phyloP scores from a whole-genome alignment of 164 flowering plant species.

The Tetrastigma voinierianum region DNA sequence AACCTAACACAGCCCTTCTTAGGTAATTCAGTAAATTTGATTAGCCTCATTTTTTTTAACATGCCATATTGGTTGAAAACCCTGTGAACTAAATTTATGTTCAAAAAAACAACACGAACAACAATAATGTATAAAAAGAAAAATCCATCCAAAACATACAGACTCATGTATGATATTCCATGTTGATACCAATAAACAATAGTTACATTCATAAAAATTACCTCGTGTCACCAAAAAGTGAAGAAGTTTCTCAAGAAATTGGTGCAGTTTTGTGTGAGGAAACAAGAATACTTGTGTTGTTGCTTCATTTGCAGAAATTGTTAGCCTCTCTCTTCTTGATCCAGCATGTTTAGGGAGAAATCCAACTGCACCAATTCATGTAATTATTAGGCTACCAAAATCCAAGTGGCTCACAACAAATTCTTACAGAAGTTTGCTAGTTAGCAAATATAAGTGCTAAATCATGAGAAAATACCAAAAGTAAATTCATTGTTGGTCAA shows the following conservation, averaged over 20 bases:
- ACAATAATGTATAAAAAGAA: not conserved
- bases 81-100: too few species aligned
- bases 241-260: slow-evolving; percentile 68
- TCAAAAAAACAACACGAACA: not conserved
- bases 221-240: slow-evolving; percentile 66
- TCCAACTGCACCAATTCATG: slow-evolving; percentile 58
- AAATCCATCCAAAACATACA: not conserved
- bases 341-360: slow-evolving; percentile 83
- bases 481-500: slow-evolving; percentile 75
- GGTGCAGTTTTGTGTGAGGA: slow-evolving; percentile 89
- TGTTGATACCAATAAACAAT: not conserved
- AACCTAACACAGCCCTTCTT: too few species aligned
- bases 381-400: not conserved
- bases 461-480: slow-evolving; percentile 59
- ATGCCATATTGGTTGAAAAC: too few species aligned
- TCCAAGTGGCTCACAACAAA: not conserved
- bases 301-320: slow-evolving; percentile 59
- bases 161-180: not conserved
- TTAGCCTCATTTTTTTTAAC: too few species aligned
- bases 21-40: too few species aligned
- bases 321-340: slow-evolving; percentile 69
- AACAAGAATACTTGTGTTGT: slow-evolving; percentile 92
- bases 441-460: slow-evolving; percentile 1
- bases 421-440: not conserved
- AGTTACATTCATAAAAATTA: slow-evolving; percentile 10